Percentiles rank a stretch among this genome's conserved stretches.
Conservation (phyloP, 441 rosid species). For the Flueggea neowawraea region DNA sequence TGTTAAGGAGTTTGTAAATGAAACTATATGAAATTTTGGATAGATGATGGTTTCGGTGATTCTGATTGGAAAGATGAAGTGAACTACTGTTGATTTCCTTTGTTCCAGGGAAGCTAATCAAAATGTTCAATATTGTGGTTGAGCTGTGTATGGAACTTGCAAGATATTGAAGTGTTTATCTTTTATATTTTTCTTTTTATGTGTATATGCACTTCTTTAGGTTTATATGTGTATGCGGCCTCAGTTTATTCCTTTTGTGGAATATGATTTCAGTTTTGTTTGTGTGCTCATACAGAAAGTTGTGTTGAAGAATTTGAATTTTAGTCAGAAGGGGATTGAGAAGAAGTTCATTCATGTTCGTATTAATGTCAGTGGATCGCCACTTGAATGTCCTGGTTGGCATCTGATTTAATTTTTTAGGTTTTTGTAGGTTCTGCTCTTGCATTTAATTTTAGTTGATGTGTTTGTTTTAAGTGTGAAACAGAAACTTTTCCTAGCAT, state of each 20-base stretch:
- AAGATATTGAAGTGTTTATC: not conserved
- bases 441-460: constrained; percentile 4
- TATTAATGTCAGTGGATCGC: constrained; percentile 71
- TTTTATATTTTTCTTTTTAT: no score
- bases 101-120: not conserved
- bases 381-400: constrained; percentile 79
- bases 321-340: constrained; percentile 46
- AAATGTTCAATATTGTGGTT: constrained; percentile 1
- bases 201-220: not conserved
- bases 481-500: constrained; percentile 86
- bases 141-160: not conserved
- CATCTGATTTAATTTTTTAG: not conserved
- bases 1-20: no score
- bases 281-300: constrained; percentile 48
- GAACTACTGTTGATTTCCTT: no score
- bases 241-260: not conserved
- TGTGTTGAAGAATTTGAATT: constrained; percentile 49
- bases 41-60: no score
- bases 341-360: constrained; percentile 92
- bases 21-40: no score
- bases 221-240: not conserved
- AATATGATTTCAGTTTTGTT: constrained; percentile 3
- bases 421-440: not conserved
- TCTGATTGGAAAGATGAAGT: no score
- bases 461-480: constrained; percentile 12